These are phyloP conservation scores for Populus hybrid DNA, from an alignment of 441 rosid species.

Conservation along the genomic window DNA sequence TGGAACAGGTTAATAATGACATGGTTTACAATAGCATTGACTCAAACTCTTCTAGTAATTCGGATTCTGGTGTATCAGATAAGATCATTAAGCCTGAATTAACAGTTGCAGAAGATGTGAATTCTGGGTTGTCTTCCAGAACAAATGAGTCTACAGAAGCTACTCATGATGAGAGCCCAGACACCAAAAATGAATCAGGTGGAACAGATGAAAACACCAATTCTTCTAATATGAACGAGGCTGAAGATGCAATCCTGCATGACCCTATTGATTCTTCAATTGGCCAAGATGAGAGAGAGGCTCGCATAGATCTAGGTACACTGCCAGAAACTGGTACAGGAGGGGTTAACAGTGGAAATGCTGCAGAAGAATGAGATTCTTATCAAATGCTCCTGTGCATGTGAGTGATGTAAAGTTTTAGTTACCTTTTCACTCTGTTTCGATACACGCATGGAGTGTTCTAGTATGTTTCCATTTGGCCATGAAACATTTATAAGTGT, in stretches of 20 bases:
- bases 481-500: slow-evolving; percentile 4
- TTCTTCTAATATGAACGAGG: slow-evolving; percentile 21
- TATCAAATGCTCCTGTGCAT: slow-evolving; percentile 3
- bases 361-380: slow-evolving; percentile 41
- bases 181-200: slow-evolving; percentile 27
- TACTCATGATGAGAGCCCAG: slow-evolving; percentile 22
- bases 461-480: slow-evolving; percentile 1
- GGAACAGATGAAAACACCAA: slow-evolving; percentile 29
- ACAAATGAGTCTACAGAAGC: slow-evolving; percentile 14
- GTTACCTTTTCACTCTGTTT: slow-evolving; percentile 18
- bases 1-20: slow-evolving; percentile 25
- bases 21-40: slow-evolving; percentile 17
- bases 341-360: slow-evolving; percentile 36
- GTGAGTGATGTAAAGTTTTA: slow-evolving; percentile 19
- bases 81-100: slow-evolving; percentile 25
- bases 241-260: slow-evolving; percentile 22
- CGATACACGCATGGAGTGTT: slow-evolving; percentile 9
- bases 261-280: slow-evolving; percentile 38
- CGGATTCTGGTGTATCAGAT: slow-evolving; percentile 21
- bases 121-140: slow-evolving; percentile 18
- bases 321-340: slow-evolving; percentile 44
- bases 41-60: slow-evolving; percentile 28
- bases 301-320: slow-evolving; percentile 46
- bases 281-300: slow-evolving; percentile 41
- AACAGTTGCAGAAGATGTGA: slow-evolving; percentile 28